A percentile compares a stretch with the other conserved stretches of the same genome.
Conservation (phyloP, 768 basidiomycete species). For the Boletus rubropictus region DNA sequence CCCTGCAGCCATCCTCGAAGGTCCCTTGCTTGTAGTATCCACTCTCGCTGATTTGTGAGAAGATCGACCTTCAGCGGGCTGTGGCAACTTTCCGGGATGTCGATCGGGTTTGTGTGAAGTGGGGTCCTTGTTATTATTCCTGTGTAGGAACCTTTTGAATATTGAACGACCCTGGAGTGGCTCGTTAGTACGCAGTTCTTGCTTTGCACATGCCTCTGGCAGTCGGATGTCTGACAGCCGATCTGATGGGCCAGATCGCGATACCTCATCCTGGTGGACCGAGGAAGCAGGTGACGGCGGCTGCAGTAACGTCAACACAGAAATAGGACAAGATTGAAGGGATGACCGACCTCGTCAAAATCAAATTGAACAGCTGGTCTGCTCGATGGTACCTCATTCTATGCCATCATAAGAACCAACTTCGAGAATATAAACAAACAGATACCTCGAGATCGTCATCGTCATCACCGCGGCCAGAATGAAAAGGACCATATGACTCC, state of each 20-base stretch:
- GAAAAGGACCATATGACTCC: too few species aligned
- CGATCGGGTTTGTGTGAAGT: neutral
- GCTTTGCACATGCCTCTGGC: too few species aligned
- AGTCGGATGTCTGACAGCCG: neutral
- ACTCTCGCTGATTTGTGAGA: neutral
- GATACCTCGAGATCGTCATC: too few species aligned
- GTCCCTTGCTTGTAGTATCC: too few species aligned
- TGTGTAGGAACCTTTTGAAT: neutral
- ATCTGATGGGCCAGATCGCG: too few species aligned
- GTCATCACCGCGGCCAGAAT: too few species aligned
- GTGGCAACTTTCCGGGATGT: too few species aligned
- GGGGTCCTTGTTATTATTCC: too few species aligned
- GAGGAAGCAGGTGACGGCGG: neutral
- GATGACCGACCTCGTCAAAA: neutral
- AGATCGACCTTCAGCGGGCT: neutral
- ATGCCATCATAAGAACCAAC: too few species aligned
- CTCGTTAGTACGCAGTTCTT: neutral
- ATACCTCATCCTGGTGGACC: neutral
- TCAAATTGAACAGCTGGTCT: neutral
- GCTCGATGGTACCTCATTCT: neutral
- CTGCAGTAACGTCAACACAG: neutral
- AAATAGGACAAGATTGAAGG: too few species aligned
- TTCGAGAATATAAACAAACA: too few species aligned
- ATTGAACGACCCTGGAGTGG: neutral
- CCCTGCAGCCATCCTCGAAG: neutral